Evolutionary conservation across 129 eudicot genomes (phyloP).

Genomic region (Flaveria robusta): DNA sequence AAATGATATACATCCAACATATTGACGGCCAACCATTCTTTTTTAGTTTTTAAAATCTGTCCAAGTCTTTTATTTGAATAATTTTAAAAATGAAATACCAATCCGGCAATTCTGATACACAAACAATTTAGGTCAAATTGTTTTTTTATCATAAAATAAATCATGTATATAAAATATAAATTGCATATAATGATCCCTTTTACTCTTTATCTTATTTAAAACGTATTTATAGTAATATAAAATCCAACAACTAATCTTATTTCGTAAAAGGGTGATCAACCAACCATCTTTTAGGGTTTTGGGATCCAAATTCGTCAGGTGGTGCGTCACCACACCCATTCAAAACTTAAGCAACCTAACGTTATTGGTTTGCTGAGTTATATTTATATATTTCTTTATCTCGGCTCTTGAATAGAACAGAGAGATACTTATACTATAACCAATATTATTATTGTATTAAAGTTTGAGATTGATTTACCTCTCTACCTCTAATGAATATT

Average conservation of each 20-base stretch:
- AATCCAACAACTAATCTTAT: not conserved
- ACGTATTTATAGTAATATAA: not conserved
- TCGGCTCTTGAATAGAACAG: not conserved
- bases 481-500: no score
- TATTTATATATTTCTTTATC: not conserved
- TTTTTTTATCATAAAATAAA: not conserved
- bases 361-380: not conserved
- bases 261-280: not conserved
- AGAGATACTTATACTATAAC: not conserved
- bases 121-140: not conserved
- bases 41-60: no score
- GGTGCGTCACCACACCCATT: not conserved
- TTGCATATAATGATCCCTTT: not conserved
- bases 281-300: not conserved
- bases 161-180: no score
- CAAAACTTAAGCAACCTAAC: not conserved
- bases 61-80: not conserved
- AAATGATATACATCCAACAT: not conserved
- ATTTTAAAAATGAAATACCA: not conserved
- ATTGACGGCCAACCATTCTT: not conserved
- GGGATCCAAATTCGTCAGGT: not conserved
- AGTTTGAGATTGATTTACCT: no score
- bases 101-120: not conserved
- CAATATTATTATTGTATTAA: no score
- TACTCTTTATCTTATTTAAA: not conserved